Percentiles rank a stretch among this genome's conserved stretches.
Evolutionary conservation across 2,329 filamentous ascomycete species (phyloP).

Genomic region (Talaromyces sp.): DNA sequence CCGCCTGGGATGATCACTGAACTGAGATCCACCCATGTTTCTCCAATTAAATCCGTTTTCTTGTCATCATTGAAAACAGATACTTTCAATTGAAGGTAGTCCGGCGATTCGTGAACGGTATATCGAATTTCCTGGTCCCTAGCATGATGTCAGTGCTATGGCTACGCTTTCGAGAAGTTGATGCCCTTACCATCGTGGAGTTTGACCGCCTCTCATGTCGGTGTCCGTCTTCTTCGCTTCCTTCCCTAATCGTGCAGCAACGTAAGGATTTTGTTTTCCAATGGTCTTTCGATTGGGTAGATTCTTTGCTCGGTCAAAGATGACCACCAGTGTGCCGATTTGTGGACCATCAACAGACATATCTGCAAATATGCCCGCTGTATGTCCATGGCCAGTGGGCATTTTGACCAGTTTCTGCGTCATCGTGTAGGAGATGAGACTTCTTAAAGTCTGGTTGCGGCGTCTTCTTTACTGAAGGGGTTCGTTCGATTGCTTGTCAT

Average conservation of each 20-base stretch:
- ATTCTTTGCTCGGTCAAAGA: slow-evolving; percentile 95
- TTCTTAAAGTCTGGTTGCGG: background rate
- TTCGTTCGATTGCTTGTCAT: background rate
- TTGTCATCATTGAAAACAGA: slow-evolving; percentile 99
- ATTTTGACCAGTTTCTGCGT: slow-evolving; percentile 48
- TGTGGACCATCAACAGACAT: slow-evolving; percentile 88
- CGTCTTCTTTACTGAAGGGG: background rate
- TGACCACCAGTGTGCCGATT: slow-evolving; percentile 87
- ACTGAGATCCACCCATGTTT: slow-evolving; percentile 82
- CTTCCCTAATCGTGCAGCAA: slow-evolving; percentile 87
- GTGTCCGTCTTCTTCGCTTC: slow-evolving; percentile 97
- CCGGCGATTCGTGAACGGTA: slow-evolving; percentile 89
- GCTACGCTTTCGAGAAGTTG: background rate
- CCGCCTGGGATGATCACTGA: slow-evolving; percentile 79
- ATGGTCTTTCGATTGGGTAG: slow-evolving; percentile 94
- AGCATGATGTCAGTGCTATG: slow-evolving; percentile 15
- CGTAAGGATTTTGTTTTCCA: slow-evolving; percentile 98
- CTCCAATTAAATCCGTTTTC: slow-evolving; percentile 92
- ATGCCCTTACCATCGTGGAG: slow-evolving; percentile 73
- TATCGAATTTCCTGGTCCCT: slow-evolving; percentile 99
- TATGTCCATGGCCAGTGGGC: slow-evolving; percentile 63
- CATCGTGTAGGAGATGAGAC: slow-evolving; percentile 11
- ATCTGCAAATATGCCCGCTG: slow-evolving; percentile 89
- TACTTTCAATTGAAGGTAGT: slow-evolving; percentile 93
- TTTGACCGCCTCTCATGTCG: slow-evolving; percentile 90